Evolutionary conservation across 2,329 filamentous ascomycete genomes (phyloP), one percentile per base, ranked within the genome.

Genomic region (Beauveria scarabaeidicola): DNA sequence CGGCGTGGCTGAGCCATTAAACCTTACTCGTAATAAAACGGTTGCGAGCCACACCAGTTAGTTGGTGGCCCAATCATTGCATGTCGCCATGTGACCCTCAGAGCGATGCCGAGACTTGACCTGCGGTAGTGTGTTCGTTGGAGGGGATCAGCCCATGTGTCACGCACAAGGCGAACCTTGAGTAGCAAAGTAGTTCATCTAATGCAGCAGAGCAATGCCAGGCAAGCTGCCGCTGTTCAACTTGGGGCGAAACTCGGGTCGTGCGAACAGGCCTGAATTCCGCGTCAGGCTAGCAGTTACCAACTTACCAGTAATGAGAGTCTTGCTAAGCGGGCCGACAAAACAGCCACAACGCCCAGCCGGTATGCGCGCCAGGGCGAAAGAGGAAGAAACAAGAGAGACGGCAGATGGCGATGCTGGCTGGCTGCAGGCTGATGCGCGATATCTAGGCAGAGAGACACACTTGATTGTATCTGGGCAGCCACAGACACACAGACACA

Each of bases 1-100:
- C 32, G 25, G 46, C 47, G 46, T 58, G 47, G 47, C 55, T 58
- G 36, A 58, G 55, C 46, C 36, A 50, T n/a, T 32, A 47, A 56
- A 50, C 23, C 47, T 58, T 52, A 36, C 55, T 58, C 55, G 55
- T 43, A 52, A 52, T 44, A 44, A 43, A 58, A 50, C 54, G 36
- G 55, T 44, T 25, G 55, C 25, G 46, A 58, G 55, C 32, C 44
- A 41, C 27, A 27, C 36, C n/a, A 11, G 32, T 40, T 27, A 11
- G 32, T 40, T 27, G 32, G 44, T 21, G 19, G 55, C 32, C 36
- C 47, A 52, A 58, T 58, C 55, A 52, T 32, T 32, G 32, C 32
- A 36, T 41, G 55, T 52, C 25, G 11, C 36, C 36, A 32, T 58
- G n/a, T 19, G 36, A 32, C 21, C 46, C 10, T 38, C 23, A 36